phyloP scores from a whole-genome alignment of 768 basidiomycete genomes.

The Lactarius vividus region DNA sequence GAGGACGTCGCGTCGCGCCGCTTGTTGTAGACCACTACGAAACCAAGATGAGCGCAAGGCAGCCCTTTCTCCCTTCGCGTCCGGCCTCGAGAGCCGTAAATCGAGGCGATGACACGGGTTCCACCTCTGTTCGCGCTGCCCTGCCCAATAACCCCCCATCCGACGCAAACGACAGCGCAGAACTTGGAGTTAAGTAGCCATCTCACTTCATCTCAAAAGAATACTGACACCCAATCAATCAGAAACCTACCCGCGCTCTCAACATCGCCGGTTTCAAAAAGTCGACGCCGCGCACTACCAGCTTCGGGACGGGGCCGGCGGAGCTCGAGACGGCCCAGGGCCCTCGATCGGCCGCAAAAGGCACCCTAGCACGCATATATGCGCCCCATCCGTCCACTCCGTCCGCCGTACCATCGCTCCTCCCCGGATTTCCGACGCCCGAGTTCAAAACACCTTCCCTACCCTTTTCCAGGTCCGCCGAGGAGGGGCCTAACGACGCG shows the following conservation, averaged over 20 bases:
- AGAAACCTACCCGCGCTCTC: constrained; percentile 11
- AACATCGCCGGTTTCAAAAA: constrained; percentile 21
- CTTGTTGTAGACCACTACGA: background rate
- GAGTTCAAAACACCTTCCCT: constrained; percentile 22
- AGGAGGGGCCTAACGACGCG: background rate
- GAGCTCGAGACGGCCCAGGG: background rate
- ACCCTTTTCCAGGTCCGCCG: constrained; percentile 10
- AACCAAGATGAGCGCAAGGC: constrained; percentile 21
- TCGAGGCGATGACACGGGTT: background rate
- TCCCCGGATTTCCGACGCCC: background rate
- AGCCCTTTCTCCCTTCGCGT: constrained; percentile 23
- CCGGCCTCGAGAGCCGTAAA: constrained; percentile 17
- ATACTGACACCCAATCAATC: background rate
- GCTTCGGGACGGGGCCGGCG: background rate
- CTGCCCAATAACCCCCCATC: background rate
- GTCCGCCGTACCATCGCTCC: background rate
- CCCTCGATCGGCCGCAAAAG: background rate
- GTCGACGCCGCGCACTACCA: background rate
- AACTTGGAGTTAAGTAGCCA: background rate
- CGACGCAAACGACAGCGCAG: background rate
- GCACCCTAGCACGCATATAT: constrained; percentile 20
- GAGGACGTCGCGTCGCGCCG: background rate
- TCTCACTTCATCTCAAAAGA: background rate
- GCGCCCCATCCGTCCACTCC: constrained; percentile 21
- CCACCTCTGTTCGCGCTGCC: background rate